Percentiles rank a stretch among this genome's conserved stretches.
Evolutionary conservation across 2,329 filamentous ascomycete genomes (phyloP).

Genomic region (Botrytis sinoallii): DNA sequence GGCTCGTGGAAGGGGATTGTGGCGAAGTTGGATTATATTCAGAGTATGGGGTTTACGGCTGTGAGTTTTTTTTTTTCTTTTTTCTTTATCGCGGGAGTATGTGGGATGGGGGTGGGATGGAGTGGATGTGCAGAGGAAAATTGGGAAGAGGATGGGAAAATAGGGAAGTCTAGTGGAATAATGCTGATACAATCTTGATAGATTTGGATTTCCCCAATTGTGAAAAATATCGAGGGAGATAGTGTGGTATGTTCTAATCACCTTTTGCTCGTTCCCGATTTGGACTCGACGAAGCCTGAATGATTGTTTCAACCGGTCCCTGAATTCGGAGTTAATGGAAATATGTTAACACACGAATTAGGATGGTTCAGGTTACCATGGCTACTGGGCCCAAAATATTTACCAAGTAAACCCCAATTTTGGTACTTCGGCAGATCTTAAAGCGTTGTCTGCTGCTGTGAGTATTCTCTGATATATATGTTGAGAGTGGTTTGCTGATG

Average conservation of each 20-base stretch:
- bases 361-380: constrained; percentile 44
- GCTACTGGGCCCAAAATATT: constrained; percentile 49
- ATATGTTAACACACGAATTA: neutral
- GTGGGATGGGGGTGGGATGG: too few species aligned
- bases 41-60: constrained; percentile 40
- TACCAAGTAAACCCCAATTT: constrained; percentile 49
- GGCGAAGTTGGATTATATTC: constrained; percentile 44
- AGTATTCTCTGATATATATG: neutral
- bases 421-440: constrained; percentile 46
- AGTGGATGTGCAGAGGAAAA: neutral
- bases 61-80: constrained; percentile 20
- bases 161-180: too few species aligned
- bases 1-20: constrained; percentile 44
- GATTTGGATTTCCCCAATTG: constrained; percentile 47
- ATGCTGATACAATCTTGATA: constrained; percentile 12
- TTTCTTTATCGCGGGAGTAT: too few species aligned
- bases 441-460: constrained; percentile 45
- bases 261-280: neutral
- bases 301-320: neutral
- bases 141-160: neutral
- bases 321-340: neutral
- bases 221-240: constrained; percentile 39
- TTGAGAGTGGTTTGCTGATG: neutral
- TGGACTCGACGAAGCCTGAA: neutral
- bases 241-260: constrained; percentile 27